phyloP scores from a whole-genome alignment of 2,329 filamentous ascomycete species.

The Trichoderma endophyticum region DNA sequence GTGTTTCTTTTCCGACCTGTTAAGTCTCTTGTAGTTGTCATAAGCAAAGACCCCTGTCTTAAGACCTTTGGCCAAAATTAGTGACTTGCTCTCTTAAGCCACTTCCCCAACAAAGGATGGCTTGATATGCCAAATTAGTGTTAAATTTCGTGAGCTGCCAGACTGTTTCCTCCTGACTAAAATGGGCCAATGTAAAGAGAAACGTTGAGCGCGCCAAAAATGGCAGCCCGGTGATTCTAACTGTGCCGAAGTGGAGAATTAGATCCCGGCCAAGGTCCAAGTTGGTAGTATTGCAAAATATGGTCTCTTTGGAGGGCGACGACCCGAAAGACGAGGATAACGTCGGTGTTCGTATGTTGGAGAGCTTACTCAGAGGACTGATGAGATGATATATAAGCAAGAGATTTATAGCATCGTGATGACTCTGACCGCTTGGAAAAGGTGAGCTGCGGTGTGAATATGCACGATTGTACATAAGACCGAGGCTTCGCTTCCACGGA shows the following conservation, averaged over 20 bases:
- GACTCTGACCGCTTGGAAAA: neutral
- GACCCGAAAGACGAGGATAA: neutral
- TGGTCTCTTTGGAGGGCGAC: neutral
- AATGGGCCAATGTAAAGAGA: neutral
- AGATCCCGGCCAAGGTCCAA: neutral
- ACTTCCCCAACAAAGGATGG: neutral
- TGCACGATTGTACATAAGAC: neutral
- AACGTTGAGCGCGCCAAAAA: neutral
- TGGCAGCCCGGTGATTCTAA: neutral
- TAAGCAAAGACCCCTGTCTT: neutral
- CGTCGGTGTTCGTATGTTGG: neutral
- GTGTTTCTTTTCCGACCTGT: neutral
- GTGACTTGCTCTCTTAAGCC: neutral
- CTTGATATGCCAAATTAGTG: neutral
- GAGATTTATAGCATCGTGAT: neutral
- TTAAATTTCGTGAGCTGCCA: neutral
- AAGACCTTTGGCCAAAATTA: neutral
- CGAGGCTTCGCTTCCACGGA: neutral
- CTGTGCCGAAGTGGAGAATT: neutral
- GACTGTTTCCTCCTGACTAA: neutral
- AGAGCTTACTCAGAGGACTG: neutral
- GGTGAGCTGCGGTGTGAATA: neutral
- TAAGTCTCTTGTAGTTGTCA: neutral
- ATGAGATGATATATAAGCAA: neutral
- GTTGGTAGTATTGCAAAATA: neutral